A percentile compares a stretch with the other conserved stretches of the same genome.
These are phyloP conservation scores for Trifolium fragiferum DNA, from an alignment of 306 rosid genomes.

Conservation along the genomic window DNA sequence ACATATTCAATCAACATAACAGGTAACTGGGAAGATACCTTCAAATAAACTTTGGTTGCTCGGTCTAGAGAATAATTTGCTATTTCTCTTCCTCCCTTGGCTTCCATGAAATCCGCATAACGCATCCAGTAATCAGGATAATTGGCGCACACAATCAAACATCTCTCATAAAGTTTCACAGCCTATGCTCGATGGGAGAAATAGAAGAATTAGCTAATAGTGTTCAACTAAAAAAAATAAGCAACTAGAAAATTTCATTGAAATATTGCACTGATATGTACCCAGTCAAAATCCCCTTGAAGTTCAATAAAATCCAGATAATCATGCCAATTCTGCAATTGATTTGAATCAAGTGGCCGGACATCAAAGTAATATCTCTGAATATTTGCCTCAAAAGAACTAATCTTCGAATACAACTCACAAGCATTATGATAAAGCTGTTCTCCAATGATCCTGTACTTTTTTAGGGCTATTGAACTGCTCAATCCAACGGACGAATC, in stretches of 20 bases:
- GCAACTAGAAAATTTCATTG: constrained; percentile 31
- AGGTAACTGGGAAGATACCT: constrained; percentile 54
- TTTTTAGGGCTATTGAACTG: constrained; percentile 62
- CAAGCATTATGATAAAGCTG: constrained; percentile 67
- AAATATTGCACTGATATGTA: constrained; percentile 48
- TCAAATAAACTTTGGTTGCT: constrained; percentile 74
- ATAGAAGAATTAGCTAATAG: constrained; percentile 25
- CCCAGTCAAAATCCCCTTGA: constrained; percentile 94
- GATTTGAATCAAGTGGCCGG: constrained; percentile 63
- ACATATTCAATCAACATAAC: constrained; percentile 41
- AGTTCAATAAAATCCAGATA: constrained; percentile 87
- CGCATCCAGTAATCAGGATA: constrained; percentile 98
- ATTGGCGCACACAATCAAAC: constrained; percentile 89
- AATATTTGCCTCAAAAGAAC: constrained; percentile 69
- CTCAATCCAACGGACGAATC: constrained; percentile 60
- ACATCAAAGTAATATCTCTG: constrained; percentile 78
- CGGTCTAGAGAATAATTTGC: constrained; percentile 83
- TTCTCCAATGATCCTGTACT: constrained; percentile 68
- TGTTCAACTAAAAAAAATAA: not conserved
- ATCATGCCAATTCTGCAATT: constrained; percentile 86
- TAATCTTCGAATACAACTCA: constrained; percentile 57
- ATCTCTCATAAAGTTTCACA: constrained; percentile 88
- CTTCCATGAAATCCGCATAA: constrained; percentile 82
- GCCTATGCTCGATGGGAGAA: constrained; percentile 55
- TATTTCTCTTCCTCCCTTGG: constrained; percentile 93